phyloP scores from a whole-genome alignment of 1,284 basidiomycete genomes.

The Pyrrhoderma noxium region DNA sequence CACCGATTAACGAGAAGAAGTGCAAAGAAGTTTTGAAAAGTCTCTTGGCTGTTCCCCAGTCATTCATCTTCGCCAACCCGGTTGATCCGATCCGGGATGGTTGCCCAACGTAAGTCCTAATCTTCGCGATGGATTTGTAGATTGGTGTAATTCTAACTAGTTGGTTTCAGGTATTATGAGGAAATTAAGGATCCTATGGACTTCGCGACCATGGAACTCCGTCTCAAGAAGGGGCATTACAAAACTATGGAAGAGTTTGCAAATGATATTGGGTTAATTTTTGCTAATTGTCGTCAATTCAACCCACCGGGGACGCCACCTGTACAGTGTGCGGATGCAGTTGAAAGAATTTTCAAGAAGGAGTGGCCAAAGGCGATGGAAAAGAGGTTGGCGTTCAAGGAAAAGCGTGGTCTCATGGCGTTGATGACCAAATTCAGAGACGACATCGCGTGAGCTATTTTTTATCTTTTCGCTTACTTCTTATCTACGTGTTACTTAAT shows the following conservation, averaged over 20 bases:
- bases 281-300: constrained; percentile 85
- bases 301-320: constrained; percentile 81
- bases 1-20: constrained; percentile 70
- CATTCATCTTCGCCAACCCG: constrained; percentile 73
- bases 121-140: background rate
- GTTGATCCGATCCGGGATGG: constrained; percentile 82
- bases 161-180: constrained; percentile 72
- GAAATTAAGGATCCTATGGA: constrained; percentile 97
- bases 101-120: constrained; percentile 71
- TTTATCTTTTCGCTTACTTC: background rate
- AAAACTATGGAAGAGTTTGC: constrained; percentile 75
- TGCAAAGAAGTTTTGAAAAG: constrained; percentile 66
- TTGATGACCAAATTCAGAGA: constrained; percentile 68
- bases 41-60: constrained; percentile 63
- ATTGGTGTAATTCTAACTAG: constrained; percentile 9
- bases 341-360: constrained; percentile 73
- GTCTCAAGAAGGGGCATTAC: constrained; percentile 66
- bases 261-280: constrained; percentile 77
- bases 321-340: constrained; percentile 58
- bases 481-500: constrained; percentile 11
- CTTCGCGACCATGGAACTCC: constrained; percentile 76
- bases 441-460: constrained; percentile 56
- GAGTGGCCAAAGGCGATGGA: constrained; percentile 83
- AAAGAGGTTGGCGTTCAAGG: constrained; percentile 67
- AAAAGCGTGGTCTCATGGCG: constrained; percentile 75